Conservation (phyloP, 306 rosid genomes). For the Rubus parviflorus region DNA sequence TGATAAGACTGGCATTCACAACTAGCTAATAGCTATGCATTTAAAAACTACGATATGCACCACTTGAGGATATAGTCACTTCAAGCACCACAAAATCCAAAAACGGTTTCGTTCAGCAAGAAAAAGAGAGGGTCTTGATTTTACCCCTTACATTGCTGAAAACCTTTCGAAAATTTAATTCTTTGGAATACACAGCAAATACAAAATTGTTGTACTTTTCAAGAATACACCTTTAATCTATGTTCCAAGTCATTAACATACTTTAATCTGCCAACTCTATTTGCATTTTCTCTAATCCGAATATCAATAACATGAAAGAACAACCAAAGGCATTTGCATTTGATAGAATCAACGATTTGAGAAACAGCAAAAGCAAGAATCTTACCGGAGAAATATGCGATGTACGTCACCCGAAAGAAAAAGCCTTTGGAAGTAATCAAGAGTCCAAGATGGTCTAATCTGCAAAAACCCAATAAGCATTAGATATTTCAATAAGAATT, state of each 20-base stretch:
- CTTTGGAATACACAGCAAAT: background rate
- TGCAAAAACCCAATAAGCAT: slow-evolving; percentile 5
- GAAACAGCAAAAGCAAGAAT: slow-evolving; percentile 4
- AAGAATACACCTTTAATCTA: background rate
- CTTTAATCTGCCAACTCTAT: background rate
- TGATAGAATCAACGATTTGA: background rate
- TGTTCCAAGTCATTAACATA: background rate
- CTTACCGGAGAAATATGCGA: slow-evolving; percentile 18
- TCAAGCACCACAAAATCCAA: too few relatives aligned
- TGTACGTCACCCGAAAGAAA: slow-evolving; percentile 7
- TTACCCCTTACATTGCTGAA: background rate
- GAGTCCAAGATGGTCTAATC: slow-evolving; percentile 16
- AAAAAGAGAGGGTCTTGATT: background rate
- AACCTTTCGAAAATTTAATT: too few relatives aligned
- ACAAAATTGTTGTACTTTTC: background rate
- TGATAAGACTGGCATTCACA: background rate
- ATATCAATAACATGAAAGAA: background rate
- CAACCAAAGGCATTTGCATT: background rate
- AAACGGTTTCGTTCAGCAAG: too few relatives aligned
- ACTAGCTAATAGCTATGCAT: background rate
- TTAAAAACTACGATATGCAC: too few relatives aligned
- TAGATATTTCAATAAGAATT: background rate
- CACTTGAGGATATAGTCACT: too few relatives aligned
- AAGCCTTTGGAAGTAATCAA: background rate
- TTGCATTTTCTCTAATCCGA: background rate